Evolutionary conservation across 768 basidiomycete species (phyloP), one percentile per base, ranked within the genome.

Genomic region (Cyathus striatus): DNA sequence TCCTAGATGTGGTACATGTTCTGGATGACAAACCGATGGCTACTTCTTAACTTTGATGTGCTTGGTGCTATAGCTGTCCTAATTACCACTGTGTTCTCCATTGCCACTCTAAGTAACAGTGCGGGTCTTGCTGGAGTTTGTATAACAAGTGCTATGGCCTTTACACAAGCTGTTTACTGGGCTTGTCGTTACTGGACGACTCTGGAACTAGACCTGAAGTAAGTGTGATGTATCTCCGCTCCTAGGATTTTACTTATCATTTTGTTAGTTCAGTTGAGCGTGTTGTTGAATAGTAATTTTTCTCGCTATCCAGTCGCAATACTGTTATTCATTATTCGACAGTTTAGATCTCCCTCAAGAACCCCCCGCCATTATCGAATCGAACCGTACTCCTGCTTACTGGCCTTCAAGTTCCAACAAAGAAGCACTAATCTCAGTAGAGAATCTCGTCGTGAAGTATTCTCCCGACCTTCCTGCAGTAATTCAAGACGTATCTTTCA

Each of bases 21-120:
- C 62, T 91, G 90, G 90, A 90, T 92, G 89, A 83, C 81, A 5
- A 91, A 89, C 51, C 69, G 90, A 40, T 91, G 86, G 89, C 71
- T 95, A 2, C 64, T 93, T 25, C 62, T 94, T 43, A 81, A 87
- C 48, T 94, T 91, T 55, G 92, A 96, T 58, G 50, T 69, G 1
- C 74, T 94, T 9, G 89, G 90, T 22, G 86, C 78, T 23, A 44
- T 83, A 38, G 78, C 83, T 1, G 84, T 92, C 7, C 66, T 92
- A 20, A 66, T 81, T 17, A 92, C 90, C 0, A 86, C 82, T 1
- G 50, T 93, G 26, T 82, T 95, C 50, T 78, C 89, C 0, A 73
- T 95, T 18, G 72, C 81, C 1, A 80, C 70, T 37, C 72, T 73
- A 47, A 55, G 59, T 14, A 66, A 78, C 40, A 54, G 66, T 22